These are phyloP conservation scores for Saccharomyces hybrid DNA, from an alignment of 1,139 yeast species.

Conservation along the genomic window DNA sequence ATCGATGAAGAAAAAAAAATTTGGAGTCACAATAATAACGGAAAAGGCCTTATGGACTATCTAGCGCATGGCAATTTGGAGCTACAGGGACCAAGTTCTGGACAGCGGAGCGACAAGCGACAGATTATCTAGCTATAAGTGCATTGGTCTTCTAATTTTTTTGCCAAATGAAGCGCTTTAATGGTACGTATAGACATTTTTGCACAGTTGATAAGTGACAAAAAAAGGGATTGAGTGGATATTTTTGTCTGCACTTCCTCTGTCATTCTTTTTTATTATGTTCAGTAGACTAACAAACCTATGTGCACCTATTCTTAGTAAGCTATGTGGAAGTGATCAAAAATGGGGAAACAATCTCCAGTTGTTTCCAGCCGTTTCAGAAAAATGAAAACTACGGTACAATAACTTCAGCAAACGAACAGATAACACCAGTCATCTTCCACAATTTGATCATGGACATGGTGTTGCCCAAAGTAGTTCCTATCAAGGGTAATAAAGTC, in stretches of 20 bases:
- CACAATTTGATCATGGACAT: slow-evolving; percentile 24
- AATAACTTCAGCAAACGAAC: slow-evolving; percentile 4
- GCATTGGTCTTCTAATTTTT: not conserved
- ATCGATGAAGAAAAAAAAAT: not conserved
- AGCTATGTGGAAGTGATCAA: slow-evolving; percentile 27
- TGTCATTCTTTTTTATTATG: not conserved
- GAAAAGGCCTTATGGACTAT: not conserved
- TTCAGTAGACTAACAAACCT: not conserved
- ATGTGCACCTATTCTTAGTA: slow-evolving; percentile 6
- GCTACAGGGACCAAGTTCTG: not conserved
- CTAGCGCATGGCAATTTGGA: not conserved
- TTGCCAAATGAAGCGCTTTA: slow-evolving; percentile 16
- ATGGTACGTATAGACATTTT: slow-evolving; percentile 3
- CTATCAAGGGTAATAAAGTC: slow-evolving; percentile 28
- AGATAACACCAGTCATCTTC: slow-evolving; percentile 19
- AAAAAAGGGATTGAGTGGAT: not conserved
- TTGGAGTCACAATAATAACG: not conserved
- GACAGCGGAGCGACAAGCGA: not conserved
- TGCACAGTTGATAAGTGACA: not conserved
- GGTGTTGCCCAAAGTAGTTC: slow-evolving; percentile 29
- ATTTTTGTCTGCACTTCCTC: not conserved
- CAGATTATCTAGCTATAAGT: not conserved
- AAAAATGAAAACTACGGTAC: slow-evolving; percentile 9
- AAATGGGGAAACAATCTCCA: slow-evolving; percentile 15
- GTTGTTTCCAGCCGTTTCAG: slow-evolving; percentile 21